Conservation (phyloP, 1,284 basidiomycete genomes). For the Marasmius tenuissimus region DNA sequence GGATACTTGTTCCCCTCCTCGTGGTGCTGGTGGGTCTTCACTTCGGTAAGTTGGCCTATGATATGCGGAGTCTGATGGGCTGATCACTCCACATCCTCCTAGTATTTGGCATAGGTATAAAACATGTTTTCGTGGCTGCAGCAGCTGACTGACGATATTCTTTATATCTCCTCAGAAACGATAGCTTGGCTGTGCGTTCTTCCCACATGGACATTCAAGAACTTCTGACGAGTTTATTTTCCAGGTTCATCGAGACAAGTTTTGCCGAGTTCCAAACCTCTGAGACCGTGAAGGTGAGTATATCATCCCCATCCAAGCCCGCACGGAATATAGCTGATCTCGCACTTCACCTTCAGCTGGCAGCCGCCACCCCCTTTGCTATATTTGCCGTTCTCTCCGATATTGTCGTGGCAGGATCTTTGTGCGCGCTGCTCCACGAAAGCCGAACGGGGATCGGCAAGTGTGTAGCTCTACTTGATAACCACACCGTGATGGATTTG, state of each 20-base stretch:
- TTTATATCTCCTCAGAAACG: constrained; percentile 25
- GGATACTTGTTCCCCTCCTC: constrained; percentile 30
- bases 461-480: constrained; percentile 15
- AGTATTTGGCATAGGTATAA: constrained; percentile 21
- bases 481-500: neutral
- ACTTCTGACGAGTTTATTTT: neutral
- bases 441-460: constrained; percentile 30
- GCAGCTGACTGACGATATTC: neutral
- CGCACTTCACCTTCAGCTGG: constrained; percentile 22
- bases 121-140: constrained; percentile 29
- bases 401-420: constrained; percentile 31
- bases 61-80: neutral
- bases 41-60: constrained; percentile 22
- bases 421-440: constrained; percentile 35
- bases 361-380: constrained; percentile 39
- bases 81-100: neutral
- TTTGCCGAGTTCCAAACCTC: constrained; percentile 28
- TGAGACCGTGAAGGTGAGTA: constrained; percentile 27
- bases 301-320: neutral
- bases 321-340: neutral
- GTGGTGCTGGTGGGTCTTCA: constrained; percentile 33
- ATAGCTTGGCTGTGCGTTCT: constrained; percentile 29
- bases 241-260: constrained; percentile 38
- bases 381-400: constrained; percentile 38
- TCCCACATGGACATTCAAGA: neutral